A percentile compares a stretch with the other conserved stretches of the same genome.
Evolutionary conservation across 352 stramenopile genomes (phyloP).

Genomic region (Phytophthora tentaculata): DNA sequence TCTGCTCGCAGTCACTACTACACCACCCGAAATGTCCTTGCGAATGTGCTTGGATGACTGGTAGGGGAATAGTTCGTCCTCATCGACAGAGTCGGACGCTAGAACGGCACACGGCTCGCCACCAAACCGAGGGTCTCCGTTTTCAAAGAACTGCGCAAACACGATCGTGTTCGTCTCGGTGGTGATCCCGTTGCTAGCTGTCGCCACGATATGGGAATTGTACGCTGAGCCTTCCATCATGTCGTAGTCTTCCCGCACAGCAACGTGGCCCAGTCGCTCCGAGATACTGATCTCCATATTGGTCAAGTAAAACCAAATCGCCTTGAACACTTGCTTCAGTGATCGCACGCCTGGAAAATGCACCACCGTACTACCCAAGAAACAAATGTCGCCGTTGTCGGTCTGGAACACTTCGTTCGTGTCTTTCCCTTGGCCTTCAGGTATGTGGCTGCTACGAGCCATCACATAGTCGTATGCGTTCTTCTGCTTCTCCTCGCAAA

Average conservation of each 20-base stretch:
- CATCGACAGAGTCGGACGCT: conserved; percentile 35
- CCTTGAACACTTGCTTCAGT: conserved; percentile 5
- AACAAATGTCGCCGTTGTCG: conserved; percentile 36
- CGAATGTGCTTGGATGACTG: conserved; percentile 19
- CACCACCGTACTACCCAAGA: conserved; percentile 22
- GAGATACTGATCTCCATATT: conserved; percentile 59
- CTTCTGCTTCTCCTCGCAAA: conserved; percentile 26
- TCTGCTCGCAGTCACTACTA: conserved; percentile 33
- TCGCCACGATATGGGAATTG: conserved; percentile 36
- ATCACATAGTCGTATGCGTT: conserved; percentile 20
- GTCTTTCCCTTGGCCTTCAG: conserved; percentile 12
- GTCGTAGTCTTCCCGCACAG: conserved; percentile 40
- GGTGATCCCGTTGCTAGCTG: conserved; percentile 17
- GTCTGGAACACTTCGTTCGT: conserved; percentile 33
- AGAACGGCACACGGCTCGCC: conserved; percentile 36
- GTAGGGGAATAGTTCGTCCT: conserved; percentile 44
- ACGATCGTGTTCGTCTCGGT: conserved; percentile 34
- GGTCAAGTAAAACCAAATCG: conserved; percentile 39
- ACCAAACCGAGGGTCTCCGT: conserved; percentile 3
- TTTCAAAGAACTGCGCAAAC: conserved; percentile 33
- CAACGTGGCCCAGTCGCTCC: conserved; percentile 41
- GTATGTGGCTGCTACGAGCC: conserved; percentile 12
- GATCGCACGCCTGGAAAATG: conserved; percentile 38
- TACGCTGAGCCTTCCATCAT: conserved; percentile 25
- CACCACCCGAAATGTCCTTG: conserved; percentile 39